Evolutionary conservation across 345 rosid genomes (phyloP), one percentile per base, ranked within the genome.

Genomic region (Diplotaxis tenuifolia): DNA sequence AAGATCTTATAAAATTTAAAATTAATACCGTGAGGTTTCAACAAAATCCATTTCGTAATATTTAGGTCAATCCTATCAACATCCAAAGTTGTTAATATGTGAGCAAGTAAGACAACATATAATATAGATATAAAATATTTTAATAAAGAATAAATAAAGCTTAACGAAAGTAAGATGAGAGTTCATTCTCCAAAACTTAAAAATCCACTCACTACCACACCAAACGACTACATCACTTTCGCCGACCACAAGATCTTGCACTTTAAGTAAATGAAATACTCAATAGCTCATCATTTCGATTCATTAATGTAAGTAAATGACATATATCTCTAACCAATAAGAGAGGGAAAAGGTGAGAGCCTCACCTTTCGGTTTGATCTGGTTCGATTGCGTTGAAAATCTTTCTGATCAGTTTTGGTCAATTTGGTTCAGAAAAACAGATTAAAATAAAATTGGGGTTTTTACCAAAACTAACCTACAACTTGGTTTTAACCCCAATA

Each of bases 201-300:
- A 54, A 70, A 63, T 63, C 58, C 80, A 77, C 80, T 77, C 72
- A 66, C 76, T 65, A 71, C 80, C 62, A 65, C 76, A 75, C 74
- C 74, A 75, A 68, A 61, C 64, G 49, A 69, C 64, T 52, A 61
- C 45, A 76, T 64, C 65, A 70, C 67, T 76, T 76, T 76, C 11
- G 62, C 49, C 50, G 71, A 76, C 67, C 32, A 23, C 57, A 31
- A 55, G 61, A 55, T 57, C 76, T 65, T 77, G 76, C 80, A 59
- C 80, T 76, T 76, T 62, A 76, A 76, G 80, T 57, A 56, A 76
- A 76, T 70, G 75, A 56, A 8, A 76, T 49, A 58, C 75, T 77
- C 80, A 32, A 71, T 65, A 49, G 10, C 27, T 31, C 38, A 77
- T 71, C 68, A 77, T 71, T 71, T 65, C 19, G 18, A 56, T 52